Evolutionary conservation across 1,284 basidiomycete genomes (phyloP).

Genomic region (Pseudozyma flocculosa): DNA sequence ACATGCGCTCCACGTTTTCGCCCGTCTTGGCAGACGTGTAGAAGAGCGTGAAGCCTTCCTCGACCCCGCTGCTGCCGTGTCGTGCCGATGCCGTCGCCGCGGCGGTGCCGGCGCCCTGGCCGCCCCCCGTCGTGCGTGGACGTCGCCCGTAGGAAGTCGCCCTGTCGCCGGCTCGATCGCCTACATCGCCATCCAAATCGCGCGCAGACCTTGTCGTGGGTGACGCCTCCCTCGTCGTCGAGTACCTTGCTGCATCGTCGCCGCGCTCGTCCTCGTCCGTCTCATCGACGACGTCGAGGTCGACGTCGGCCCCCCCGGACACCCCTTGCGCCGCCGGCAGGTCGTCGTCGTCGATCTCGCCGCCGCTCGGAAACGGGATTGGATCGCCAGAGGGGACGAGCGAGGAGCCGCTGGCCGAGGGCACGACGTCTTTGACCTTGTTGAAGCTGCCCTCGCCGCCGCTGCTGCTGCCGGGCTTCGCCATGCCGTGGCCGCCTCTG

Average conservation of each 20-base stretch:
- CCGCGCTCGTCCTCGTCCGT: not conserved
- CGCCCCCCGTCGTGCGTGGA: too few species aligned
- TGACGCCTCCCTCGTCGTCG: too few species aligned
- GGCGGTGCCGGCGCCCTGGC: too few species aligned
- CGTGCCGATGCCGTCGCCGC: too few species aligned
- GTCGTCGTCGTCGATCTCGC: not conserved
- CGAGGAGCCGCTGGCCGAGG: not conserved
- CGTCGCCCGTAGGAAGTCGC: too few species aligned
- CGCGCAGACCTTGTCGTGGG: too few species aligned
- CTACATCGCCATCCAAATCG: too few species aligned
- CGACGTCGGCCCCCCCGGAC: not conserved
- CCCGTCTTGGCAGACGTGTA: slow-evolving; percentile 41
- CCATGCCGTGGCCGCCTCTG: too few species aligned
- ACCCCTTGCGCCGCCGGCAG: too few species aligned
- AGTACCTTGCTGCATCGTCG: too few species aligned
- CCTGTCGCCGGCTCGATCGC: too few species aligned
- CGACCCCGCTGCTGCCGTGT: slow-evolving; percentile 1
- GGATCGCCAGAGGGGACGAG: slow-evolving; percentile 7
- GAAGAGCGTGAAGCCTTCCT: slow-evolving; percentile 49
- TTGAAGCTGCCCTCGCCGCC: not conserved
- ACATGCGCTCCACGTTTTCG: slow-evolving; percentile 33
- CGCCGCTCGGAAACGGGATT: slow-evolving; percentile 23
- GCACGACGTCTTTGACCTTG: not conserved
- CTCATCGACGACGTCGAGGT: not conserved
- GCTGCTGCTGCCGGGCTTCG: slow-evolving; percentile 4